Evolutionary conservation across 169 alveolate genomes (phyloP), one percentile per base, ranked within the genome.

Genomic region (Theileria parva): DNA sequence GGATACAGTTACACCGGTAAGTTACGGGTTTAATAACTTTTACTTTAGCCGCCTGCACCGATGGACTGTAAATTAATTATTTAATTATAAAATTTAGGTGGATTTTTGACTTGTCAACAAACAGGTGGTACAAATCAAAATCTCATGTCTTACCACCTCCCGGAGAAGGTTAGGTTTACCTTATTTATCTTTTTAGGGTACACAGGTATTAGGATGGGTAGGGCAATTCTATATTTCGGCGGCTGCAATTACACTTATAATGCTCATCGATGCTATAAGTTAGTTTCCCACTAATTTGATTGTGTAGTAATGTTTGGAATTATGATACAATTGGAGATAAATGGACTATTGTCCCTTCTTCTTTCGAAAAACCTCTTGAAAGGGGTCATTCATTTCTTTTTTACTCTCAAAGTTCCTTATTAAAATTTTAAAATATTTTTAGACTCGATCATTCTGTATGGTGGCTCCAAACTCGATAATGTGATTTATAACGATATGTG

Each of bases 1-100:
- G 89, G 89, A 28, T 76, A 83, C 69, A 71, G 74, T 2, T 83
- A 83, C 50, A 81, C 86, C n/a, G 88, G 85, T 64, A 76, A 68
- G 79, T 59, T 72, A 1, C 2, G 5, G 37, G 3, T 72, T n/a
- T 15, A 37, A 17, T 59, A 5, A 32, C 19, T 15, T 13, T 13
- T 65, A 28, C 2, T 68, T 68, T 68, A 68, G 76, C 76, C 27
- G 60, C 76, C 75, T 53, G 83, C 74, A 37, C 28, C 70, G 88
- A 80, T 55, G 88, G 83, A 53, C 72, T 80, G 88, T 80, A 73
- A 48, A 77, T 17, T 32, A 17, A 21, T n/a, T 3, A 2, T 60
- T 28, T n/a, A 0, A 30, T 5, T 0, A n/a, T 19, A 19, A 12
- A 3, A n/a, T 34, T 4, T 37, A 80, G 88, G 89, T 83, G 89